A percentile compares a stretch with the other conserved stretches of the same genome.
phyloP scores from a whole-genome alignment of 2,329 filamentous ascomycete species.

The Cercospora sp. region DNA sequence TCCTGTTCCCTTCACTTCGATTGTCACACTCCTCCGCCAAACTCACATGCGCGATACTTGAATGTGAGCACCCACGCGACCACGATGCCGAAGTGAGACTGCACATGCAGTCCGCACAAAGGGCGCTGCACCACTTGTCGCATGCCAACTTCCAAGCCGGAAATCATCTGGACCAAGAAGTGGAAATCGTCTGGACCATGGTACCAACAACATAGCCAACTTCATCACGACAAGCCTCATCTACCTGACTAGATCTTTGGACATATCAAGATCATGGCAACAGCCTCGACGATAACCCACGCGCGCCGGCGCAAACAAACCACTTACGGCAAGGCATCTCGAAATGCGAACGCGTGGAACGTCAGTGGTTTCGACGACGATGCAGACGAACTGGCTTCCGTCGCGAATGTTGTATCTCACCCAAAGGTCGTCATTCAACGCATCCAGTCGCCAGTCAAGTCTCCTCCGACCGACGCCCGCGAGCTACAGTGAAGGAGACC shows the following conservation, averaged over 20 bases:
- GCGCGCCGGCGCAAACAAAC: conserved; percentile 30
- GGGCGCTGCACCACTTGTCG: background rate
- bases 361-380: conserved; percentile 22
- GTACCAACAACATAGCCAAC: background rate
- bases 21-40: background rate
- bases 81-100: conserved; percentile 5
- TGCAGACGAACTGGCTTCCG: conserved; percentile 24
- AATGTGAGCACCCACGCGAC: background rate
- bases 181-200: background rate
- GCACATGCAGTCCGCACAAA: background rate
- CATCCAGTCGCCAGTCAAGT: conserved; percentile 4
- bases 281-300: conserved; percentile 19
- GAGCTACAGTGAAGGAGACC: conserved; percentile 18
- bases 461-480: background rate
- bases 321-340: conserved; percentile 30
- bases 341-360: conserved; percentile 26
- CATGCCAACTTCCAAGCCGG: background rate
- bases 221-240: background rate
- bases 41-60: background rate
- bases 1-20: background rate
- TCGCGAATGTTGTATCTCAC: background rate
- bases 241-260: background rate
- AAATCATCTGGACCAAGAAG: background rate
- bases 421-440: conserved; percentile 6
- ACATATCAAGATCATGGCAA: conserved; percentile 19